Percentiles rank a stretch among this genome's conserved stretches.
These are phyloP conservation scores for Exophiala calicioides DNA, from an alignment of 2,329 filamentous ascomycete genomes.

Conservation along the genomic window DNA sequence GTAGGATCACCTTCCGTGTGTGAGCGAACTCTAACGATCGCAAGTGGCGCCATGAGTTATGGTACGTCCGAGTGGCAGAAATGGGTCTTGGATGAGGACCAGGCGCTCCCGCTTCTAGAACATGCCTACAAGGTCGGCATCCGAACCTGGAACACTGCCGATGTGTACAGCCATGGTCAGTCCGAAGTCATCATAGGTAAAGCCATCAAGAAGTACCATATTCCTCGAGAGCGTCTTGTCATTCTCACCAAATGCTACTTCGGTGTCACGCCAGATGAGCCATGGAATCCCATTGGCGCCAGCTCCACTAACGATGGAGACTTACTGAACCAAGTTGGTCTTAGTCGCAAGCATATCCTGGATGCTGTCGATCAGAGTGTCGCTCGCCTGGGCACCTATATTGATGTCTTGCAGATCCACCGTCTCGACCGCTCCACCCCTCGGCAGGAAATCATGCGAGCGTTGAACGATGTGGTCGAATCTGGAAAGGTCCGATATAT, in stretches of 20 bases:
- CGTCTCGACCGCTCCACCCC: slow-evolving; percentile 46
- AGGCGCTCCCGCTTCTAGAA: slow-evolving; percentile 30
- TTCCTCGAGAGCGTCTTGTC: slow-evolving; percentile 58
- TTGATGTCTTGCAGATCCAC: slow-evolving; percentile 55
- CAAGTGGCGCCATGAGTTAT: slow-evolving; percentile 47
- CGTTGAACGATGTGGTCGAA: slow-evolving; percentile 48
- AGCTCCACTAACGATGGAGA: slow-evolving; percentile 23
- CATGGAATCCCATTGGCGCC: slow-evolving; percentile 37
- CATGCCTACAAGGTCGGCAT: slow-evolving; percentile 34
- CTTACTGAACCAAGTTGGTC: slow-evolving; percentile 42
- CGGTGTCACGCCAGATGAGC: slow-evolving; percentile 35
- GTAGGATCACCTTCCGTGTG: not conserved
- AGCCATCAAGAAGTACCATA: slow-evolving; percentile 60
- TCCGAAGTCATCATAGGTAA: slow-evolving; percentile 49
- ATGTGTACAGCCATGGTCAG: slow-evolving; percentile 34
- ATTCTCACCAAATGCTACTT: slow-evolving; percentile 60
- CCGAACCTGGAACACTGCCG: slow-evolving; percentile 37
- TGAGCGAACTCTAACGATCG: too few species aligned
- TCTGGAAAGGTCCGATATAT: slow-evolving; percentile 42
- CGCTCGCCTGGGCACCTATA: slow-evolving; percentile 47
- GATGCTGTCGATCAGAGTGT: slow-evolving; percentile 58
- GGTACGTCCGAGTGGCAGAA: slow-evolving; percentile 37
- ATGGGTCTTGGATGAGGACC: slow-evolving; percentile 31
- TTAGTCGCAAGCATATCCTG: slow-evolving; percentile 63
- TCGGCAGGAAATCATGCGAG: slow-evolving; percentile 52